Percentiles rank a stretch among this genome's conserved stretches.
Conservation (phyloP, 1,284 basidiomycete genomes). For the Peniophora sp. region DNA sequence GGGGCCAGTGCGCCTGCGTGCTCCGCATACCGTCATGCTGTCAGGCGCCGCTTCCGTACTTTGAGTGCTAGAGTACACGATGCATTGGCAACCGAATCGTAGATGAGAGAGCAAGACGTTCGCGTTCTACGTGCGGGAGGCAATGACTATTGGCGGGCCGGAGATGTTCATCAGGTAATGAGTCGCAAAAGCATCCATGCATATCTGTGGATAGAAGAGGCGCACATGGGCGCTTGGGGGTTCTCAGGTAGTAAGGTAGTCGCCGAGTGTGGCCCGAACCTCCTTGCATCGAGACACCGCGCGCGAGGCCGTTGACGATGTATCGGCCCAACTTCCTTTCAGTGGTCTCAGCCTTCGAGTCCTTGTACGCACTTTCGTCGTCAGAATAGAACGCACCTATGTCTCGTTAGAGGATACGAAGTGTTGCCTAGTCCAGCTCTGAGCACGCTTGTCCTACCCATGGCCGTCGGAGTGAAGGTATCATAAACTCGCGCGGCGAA, state of each 20-base stretch:
- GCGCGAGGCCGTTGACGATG: conserved; percentile 61
- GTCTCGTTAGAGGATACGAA: conserved; percentile 29
- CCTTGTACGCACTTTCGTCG: conserved; percentile 1
- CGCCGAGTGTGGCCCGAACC: conserved; percentile 32
- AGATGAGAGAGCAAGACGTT: conserved; percentile 50
- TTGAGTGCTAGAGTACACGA: conserved; percentile 44
- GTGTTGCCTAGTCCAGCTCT: conserved; percentile 33
- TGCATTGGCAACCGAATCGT: conserved; percentile 63
- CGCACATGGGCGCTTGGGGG: too few species aligned
- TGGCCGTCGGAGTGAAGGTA: too few species aligned
- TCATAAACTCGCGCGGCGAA: too few species aligned
- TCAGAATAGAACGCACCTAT: conserved; percentile 24
- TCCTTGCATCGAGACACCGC: conserved; percentile 32
- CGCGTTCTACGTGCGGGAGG: conserved; percentile 37
- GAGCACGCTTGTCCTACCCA: conserved; percentile 16
- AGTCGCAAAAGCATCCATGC: too few species aligned
- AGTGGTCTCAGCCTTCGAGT: too few species aligned
- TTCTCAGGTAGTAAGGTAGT: conserved; percentile 26
- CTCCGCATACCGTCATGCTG: conserved; percentile 75
- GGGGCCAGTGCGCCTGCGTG: conserved; percentile 25
- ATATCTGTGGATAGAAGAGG: background rate
- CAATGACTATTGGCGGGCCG: conserved; percentile 51
- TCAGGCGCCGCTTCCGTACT: conserved; percentile 63
- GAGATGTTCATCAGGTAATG: conserved; percentile 71
- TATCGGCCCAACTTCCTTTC: conserved; percentile 56